These are phyloP conservation scores for Lignosus rhinocerotis DNA, from an alignment of 1,284 basidiomycete species.

Conservation along the genomic window DNA sequence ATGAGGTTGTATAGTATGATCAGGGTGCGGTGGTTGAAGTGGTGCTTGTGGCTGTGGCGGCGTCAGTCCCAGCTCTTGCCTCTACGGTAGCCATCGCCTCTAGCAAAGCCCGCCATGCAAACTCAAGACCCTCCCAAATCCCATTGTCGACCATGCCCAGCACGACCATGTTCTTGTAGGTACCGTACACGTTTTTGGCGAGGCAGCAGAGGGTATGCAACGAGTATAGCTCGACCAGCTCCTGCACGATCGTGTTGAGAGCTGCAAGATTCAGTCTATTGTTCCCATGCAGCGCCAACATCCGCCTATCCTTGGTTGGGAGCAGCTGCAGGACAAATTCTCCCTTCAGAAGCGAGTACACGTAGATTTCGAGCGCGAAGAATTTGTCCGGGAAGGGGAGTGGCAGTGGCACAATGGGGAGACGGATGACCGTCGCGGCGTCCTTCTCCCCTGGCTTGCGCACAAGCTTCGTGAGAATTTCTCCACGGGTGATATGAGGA, in stretches of 20 bases:
- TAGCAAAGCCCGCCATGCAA: conserved; percentile 18
- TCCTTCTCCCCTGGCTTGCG: background rate
- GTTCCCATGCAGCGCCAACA: background rate
- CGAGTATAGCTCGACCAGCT: background rate
- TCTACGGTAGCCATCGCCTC: conserved; percentile 13
- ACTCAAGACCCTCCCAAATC: conserved; percentile 19
- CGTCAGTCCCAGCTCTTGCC: no score
- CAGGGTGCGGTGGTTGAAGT: no score
- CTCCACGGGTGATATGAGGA: conserved; percentile 15
- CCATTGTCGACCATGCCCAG: conserved; percentile 21
- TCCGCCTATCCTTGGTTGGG: background rate
- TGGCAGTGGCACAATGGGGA: conserved; percentile 24
- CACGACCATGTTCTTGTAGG: conserved; percentile 17
- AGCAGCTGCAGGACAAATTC: conserved; percentile 7
- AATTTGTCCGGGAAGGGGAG: conserved; percentile 21
- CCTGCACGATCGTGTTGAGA: background rate
- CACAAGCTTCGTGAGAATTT: conserved; percentile 3
- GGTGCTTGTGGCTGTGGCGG: no score
- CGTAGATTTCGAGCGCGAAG: conserved; percentile 17
- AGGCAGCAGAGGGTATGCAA: conserved; percentile 5
- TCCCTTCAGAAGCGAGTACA: conserved; percentile 17
- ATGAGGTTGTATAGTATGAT: no score
- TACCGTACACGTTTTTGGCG: conserved; percentile 14
- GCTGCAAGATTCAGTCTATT: background rate
- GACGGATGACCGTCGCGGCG: conserved; percentile 7